phyloP scores from a whole-genome alignment of 2,329 filamentous ascomycete genomes.

The Graphilbum sp. region DNA sequence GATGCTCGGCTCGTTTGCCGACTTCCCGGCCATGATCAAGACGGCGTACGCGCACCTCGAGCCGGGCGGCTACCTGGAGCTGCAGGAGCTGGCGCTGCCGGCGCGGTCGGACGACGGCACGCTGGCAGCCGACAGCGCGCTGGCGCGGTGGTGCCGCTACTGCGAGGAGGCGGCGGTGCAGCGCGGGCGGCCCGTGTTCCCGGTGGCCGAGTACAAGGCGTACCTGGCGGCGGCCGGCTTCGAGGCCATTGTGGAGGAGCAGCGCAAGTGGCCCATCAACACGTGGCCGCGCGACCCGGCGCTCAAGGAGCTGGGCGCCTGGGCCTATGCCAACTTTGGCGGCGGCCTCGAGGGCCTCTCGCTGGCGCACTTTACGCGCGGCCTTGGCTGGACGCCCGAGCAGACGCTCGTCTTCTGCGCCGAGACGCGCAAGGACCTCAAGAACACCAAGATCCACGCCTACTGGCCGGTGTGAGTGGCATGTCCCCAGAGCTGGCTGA shows the following conservation, averaged over 20 bases:
- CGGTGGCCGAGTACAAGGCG: slow-evolving; percentile 8
- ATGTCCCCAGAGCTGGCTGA: no score
- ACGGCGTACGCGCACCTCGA: slow-evolving; percentile 10
- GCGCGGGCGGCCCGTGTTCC: slow-evolving; percentile 7
- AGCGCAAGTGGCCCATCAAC: slow-evolving; percentile 14
- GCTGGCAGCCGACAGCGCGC: slow-evolving; percentile 6
- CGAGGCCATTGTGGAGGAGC: slow-evolving; percentile 11
- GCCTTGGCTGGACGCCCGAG: slow-evolving; percentile 11
- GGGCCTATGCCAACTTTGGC: slow-evolving; percentile 4
- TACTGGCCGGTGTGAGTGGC: no score
- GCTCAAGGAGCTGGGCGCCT: slow-evolving; percentile 14
- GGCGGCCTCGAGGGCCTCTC: background rate
- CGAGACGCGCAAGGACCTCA: no score
- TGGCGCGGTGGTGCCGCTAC: slow-evolving; percentile 7
- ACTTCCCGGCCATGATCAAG: slow-evolving; percentile 8
- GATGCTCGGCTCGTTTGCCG: slow-evolving; percentile 9
- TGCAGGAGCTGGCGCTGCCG: slow-evolving; percentile 9
- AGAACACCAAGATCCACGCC: no score
- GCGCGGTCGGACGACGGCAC: slow-evolving; percentile 10
- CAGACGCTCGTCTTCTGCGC: slow-evolving; percentile 10
- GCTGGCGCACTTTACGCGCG: background rate
- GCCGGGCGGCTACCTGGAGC: slow-evolving; percentile 11
- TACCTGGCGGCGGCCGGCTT: slow-evolving; percentile 14
- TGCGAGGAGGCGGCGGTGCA: slow-evolving; percentile 7
- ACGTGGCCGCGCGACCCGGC: slow-evolving; percentile 15